phyloP scores from a whole-genome alignment of 2,329 filamentous ascomycete species.

The Orbilia oligospora region DNA sequence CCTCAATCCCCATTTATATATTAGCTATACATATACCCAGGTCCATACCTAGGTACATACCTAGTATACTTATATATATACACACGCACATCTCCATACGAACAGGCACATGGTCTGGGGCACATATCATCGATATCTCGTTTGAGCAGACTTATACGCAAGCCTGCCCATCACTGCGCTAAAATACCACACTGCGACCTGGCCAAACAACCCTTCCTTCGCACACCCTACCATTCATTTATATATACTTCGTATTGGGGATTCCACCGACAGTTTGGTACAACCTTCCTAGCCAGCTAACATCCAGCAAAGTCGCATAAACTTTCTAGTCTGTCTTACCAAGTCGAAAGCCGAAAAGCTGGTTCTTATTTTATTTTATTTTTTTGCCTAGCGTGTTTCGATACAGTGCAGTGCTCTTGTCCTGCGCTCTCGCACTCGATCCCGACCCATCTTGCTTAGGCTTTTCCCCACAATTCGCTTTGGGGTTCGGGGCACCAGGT shows the following conservation, averaged over 20 bases:
- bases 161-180: slow-evolving; percentile 46
- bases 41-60: slow-evolving; percentile 47
- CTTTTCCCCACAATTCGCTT: slow-evolving; percentile 60
- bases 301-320: slow-evolving; percentile 26
- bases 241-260: slow-evolving; percentile 56
- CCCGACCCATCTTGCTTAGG: slow-evolving; percentile 44
- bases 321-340: slow-evolving; percentile 46
- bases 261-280: slow-evolving; percentile 50
- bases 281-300: slow-evolving; percentile 47
- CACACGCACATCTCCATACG: slow-evolving; percentile 34
- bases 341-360: slow-evolving; percentile 49
- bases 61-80: slow-evolving; percentile 57
- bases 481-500: slow-evolving; percentile 57
- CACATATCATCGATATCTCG: slow-evolving; percentile 25
- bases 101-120: slow-evolving; percentile 26
- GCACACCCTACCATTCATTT: slow-evolving; percentile 50
- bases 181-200: slow-evolving; percentile 35
- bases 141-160: slow-evolving; percentile 40
- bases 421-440: slow-evolving; percentile 38
- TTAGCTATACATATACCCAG: slow-evolving; percentile 61
- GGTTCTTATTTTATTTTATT: no score
- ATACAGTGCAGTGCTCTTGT: slow-evolving; percentile 34
- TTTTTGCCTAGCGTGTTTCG: slow-evolving; percentile 59
- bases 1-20: slow-evolving; percentile 52
- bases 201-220: slow-evolving; percentile 32